Base-by-base conservation (phyloP, 768 basidiomycete genomes). In the Multifurca ochricompacta region DNA sequence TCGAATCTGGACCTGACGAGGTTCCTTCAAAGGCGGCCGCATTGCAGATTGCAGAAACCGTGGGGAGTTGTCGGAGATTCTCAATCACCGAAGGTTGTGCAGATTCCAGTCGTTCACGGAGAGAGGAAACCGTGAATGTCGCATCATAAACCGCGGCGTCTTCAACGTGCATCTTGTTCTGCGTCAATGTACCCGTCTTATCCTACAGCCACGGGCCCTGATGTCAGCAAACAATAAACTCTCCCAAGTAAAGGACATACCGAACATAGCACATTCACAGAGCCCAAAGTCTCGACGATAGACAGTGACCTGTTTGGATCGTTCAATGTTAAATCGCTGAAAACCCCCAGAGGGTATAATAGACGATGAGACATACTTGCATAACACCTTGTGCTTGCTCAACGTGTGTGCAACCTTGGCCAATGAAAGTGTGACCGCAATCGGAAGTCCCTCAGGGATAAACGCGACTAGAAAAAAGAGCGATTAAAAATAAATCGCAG, bases 201-300 rank as follows among this genome's bases (percentile, higher is more conserved):
- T 85, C 77, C 59, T 60, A n/a, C n/a, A n/a, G n/a, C n/a, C n/a
- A n/a, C n/a, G n/a, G n/a, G 39, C 9, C 4, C 18, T 3, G 8
- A 28, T 6, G 30, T 25, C 16, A 34, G 30, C 23, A 25, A 34
- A 21, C 6, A 23, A 11, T 35, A 3, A 18, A 25, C 21, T 3
- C 23, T 19, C 3, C n/a, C 35, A 10, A 25, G 3, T 36, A 28
- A 1, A 34, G 8, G 43, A 34, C 36, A 16, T 25, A 60, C 59
- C 4, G 73, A 73, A 56, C 73, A 73, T 7, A 77, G 56, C 25
- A 76, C 75, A 50, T 78, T 77, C 63, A 85, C 81, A 8, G 77
- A 73, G 6, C 84, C 83, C 5, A 86, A 71, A 6, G 80, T 80
- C 65, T 86, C 83, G 28, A 86, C 81, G 6, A 81, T 85, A 23